These are phyloP conservation scores for Macrolepiota albuminosa DNA, from an alignment of 768 basidiomycete species.

Conservation along the genomic window DNA sequence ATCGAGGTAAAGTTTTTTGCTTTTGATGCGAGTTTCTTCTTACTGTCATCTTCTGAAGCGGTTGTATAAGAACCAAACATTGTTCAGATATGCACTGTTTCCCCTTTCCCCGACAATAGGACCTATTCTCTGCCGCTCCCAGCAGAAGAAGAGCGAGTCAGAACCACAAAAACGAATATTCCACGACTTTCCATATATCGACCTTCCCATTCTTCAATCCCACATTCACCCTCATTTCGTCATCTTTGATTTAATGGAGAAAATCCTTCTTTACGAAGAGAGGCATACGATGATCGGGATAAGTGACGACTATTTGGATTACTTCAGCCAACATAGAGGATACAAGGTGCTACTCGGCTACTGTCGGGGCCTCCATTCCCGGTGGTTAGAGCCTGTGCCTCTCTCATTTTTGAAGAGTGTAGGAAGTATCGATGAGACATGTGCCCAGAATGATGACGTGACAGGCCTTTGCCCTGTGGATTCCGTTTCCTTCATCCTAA, in stretches of 20 bases:
- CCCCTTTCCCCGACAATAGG: not conserved
- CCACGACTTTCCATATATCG: not conserved
- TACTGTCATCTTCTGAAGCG: not conserved
- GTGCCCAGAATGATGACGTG: no score
- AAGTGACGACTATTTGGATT: not conserved
- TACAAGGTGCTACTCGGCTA: not conserved
- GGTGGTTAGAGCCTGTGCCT: not conserved
- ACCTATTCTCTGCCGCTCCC: not conserved
- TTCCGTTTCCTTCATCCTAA: not conserved
- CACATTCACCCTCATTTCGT: not conserved
- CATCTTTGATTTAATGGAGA: not conserved
- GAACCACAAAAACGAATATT: no score
- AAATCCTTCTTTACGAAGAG: not conserved
- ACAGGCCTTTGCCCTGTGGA: not conserved
- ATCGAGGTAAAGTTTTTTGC: not conserved
- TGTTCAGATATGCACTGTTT: not conserved
- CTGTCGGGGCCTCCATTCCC: not conserved
- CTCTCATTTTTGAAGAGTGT: not conserved
- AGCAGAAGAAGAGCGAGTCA: no score
- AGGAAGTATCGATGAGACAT: no score
- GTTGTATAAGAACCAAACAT: not conserved
- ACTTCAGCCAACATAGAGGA: not conserved
- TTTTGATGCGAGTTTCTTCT: not conserved
- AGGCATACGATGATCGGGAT: not conserved
- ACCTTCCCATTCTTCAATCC: not conserved